phyloP scores from a whole-genome alignment of 129 eudicot species.

The Dittrichia graveolens region DNA sequence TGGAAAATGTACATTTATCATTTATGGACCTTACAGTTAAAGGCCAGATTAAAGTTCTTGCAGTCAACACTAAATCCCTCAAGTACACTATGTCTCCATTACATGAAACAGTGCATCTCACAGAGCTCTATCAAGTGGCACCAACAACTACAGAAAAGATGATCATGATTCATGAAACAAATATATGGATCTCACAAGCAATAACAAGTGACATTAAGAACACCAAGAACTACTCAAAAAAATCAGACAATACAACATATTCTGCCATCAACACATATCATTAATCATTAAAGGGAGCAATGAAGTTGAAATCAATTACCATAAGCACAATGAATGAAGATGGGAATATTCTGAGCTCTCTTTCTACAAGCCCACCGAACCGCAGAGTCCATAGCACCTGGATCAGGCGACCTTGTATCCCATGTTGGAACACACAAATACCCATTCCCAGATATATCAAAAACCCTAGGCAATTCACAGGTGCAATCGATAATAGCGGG shows the following conservation, averaged over 20 bases:
- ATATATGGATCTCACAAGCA: neutral
- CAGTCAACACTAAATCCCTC: too few species aligned
- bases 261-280: neutral
- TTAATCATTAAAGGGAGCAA: neutral
- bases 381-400: constrained; percentile 74
- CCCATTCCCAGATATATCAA: constrained; percentile 44
- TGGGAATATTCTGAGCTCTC: constrained; percentile 57
- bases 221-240: neutral
- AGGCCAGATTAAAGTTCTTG: too few species aligned
- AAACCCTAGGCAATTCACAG: constrained; percentile 81
- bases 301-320: constrained; percentile 45
- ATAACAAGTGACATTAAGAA: neutral
- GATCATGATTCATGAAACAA: neutral
- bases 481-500: constrained; percentile 89
- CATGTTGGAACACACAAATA: constrained; percentile 85
- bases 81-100: too few species aligned
- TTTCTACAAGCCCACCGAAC: constrained; percentile 79
- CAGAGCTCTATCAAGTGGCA: too few species aligned
- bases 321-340: constrained; percentile 88
- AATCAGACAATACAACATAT: constrained; percentile 12
- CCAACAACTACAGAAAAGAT: neutral
- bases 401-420: constrained; percentile 85
- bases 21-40: too few species aligned
- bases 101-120: too few species aligned
- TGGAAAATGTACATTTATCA: too few species aligned